Base-by-base conservation (phyloP, 2,329 filamentous ascomycete species). In the Hypoxylon sp. region DNA sequence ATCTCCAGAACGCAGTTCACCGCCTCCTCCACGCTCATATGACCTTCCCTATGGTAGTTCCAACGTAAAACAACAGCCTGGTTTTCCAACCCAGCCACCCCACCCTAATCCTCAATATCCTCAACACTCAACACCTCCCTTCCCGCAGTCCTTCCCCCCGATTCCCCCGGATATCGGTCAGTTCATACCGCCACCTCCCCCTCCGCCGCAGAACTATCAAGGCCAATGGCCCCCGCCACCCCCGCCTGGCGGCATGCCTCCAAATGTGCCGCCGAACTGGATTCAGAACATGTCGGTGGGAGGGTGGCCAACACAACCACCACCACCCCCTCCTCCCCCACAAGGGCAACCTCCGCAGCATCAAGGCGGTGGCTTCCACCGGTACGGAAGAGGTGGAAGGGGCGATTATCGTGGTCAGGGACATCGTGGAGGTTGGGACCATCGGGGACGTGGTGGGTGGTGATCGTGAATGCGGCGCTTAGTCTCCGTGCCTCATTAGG, bases 351-450 rank as follows among this genome's bases (percentile, higher is more conserved):
- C 74, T 3, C 65, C 56, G 10, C 66, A 46, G 19, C 60, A 65
- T n/a, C 64, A 63, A 28, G 68, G 59, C 4, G 70, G 73, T 23
- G 72, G 71, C 25, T 74, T 72, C 52, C 76, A 75, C 45, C 65
- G 61, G 23, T 74, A 78, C 7, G 73, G 75, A 7, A 70, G 76
- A 52, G 75, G 77, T 4, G 74, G 77, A 19, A 71, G 74, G 23
- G 76, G 75, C 2, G 72, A 72, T 5, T 75, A 76, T 65, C 75
- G 77, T 19, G 77, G 77, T 2, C 72, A 77, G 34, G 73, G 75
- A 19, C 68, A 74, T 45, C 71, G 69, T 21, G 75, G 75, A 28
- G 73, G 74, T 2, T 74, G 73, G 73, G 72, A 73, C 38, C 63
- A 74, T 17, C 68, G 74, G 51, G 70, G 71, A n/a, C 61, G 75